phyloP scores from a whole-genome alignment of 192 early-diverging fungal genomes.

The Coemansia sp. region DNA sequence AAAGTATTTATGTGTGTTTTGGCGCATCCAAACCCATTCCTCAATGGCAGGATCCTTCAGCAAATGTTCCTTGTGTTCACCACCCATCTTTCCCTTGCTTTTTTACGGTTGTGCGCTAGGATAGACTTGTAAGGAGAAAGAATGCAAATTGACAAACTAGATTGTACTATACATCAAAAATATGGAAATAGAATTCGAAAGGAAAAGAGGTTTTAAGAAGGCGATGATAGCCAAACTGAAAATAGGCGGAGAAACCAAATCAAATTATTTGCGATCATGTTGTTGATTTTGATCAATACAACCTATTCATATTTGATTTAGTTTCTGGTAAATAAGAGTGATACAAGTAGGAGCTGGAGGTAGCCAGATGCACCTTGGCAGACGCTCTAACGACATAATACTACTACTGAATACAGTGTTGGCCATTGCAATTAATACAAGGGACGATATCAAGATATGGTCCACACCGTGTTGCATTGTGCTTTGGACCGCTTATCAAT shows the following conservation, averaged over 20 bases:
- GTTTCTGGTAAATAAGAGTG: no score
- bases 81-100: slow-evolving; percentile 29
- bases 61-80: slow-evolving; percentile 44
- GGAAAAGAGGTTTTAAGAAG: no score
- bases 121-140: neutral
- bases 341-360: neutral
- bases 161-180: no score
- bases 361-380: neutral
- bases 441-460: neutral
- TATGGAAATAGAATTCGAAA: no score
- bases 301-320: no score
- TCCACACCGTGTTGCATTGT: neutral
- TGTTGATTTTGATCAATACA: no score
- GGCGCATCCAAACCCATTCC: slow-evolving; percentile 56
- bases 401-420: neutral
- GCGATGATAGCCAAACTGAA: no score
- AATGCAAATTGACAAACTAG: no score
- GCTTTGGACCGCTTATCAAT: neutral
- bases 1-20: slow-evolving; percentile 54
- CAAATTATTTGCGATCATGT: no score
- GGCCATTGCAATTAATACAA: neutral
- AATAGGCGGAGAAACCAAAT: no score
- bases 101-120: neutral
- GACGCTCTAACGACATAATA: neutral
- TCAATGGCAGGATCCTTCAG: slow-evolving; percentile 56